Conservation (phyloP, 176 grass and related monocot genomes). For the Triticum turgidum region DNA sequence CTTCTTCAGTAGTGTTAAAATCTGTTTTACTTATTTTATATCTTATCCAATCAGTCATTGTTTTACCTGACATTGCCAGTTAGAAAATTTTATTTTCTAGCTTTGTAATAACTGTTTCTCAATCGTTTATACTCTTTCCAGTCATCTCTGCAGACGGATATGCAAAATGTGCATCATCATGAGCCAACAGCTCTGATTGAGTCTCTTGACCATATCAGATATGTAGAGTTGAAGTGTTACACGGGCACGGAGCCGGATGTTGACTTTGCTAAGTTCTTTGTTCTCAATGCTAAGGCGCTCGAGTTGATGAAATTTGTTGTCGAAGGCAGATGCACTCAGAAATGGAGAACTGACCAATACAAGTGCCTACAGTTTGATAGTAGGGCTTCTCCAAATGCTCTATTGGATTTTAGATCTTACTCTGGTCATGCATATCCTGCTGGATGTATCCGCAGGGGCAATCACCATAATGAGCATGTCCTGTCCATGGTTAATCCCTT, state of each 20-base stretch:
- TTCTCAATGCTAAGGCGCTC: conserved; percentile 16
- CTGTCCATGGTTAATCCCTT: neutral
- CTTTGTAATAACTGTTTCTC: neutral
- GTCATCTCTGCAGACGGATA: neutral
- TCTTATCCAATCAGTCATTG: neutral
- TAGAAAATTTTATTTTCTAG: neutral
- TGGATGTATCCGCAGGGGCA: neutral
- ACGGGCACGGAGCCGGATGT: neutral
- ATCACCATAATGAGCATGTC: neutral
- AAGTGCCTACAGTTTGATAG: neutral
- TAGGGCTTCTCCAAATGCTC: conserved; percentile 13
- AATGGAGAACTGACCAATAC: neutral
- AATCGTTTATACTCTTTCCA: neutral
- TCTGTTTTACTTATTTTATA: neutral
- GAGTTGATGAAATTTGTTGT: conserved; percentile 9
- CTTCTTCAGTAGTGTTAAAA: neutral
- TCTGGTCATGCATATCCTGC: neutral
- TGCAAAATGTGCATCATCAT: neutral
- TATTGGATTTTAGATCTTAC: neutral
- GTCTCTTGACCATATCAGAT: conserved; percentile 7
- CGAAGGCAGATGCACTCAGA: neutral
- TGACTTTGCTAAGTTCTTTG: conserved; percentile 25
- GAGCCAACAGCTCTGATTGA: neutral
- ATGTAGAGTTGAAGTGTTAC: conserved; percentile 15
- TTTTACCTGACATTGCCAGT: neutral